These are phyloP conservation scores for Exophiala spinifera DNA, from an alignment of 2,329 filamentous ascomycete species.

Conservation along the genomic window DNA sequence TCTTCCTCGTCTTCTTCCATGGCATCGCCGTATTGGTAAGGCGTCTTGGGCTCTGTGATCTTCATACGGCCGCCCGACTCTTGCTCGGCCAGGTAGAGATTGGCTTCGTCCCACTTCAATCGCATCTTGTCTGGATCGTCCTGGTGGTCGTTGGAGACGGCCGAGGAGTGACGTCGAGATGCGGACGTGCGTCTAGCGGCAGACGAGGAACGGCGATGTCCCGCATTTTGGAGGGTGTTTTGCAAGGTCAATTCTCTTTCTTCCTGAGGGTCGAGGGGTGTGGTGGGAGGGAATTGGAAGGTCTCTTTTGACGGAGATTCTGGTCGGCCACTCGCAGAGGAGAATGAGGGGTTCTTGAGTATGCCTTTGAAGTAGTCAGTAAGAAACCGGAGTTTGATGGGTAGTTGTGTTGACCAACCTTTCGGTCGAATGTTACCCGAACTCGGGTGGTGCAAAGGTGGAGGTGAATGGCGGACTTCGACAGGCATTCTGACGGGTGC, in stretches of 20 bases:
- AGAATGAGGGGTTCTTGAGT: slow-evolving; percentile 80
- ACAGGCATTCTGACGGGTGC: slow-evolving; percentile 27
- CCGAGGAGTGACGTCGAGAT: slow-evolving; percentile 69
- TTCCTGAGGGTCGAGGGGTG: slow-evolving; percentile 51
- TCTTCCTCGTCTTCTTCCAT: slow-evolving; percentile 73
- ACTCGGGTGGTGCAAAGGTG: slow-evolving; percentile 32
- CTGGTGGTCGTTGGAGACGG: slow-evolving; percentile 47
- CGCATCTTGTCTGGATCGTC: slow-evolving; percentile 64
- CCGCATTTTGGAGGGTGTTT: slow-evolving; percentile 93
- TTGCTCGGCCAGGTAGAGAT: slow-evolving; percentile 94
- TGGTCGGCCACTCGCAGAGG: slow-evolving; percentile 35
- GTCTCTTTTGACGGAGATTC: slow-evolving; percentile 33
- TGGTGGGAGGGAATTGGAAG: slow-evolving; percentile 34
- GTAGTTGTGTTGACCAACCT: slow-evolving; percentile 33
- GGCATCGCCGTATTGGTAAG: slow-evolving; percentile 89
- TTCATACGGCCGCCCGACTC: slow-evolving; percentile 95
- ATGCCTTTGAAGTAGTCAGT: slow-evolving; percentile 62
- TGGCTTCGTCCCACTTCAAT: slow-evolving; percentile 98
- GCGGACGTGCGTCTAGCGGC: slow-evolving; percentile 59
- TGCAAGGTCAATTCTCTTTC: slow-evolving; percentile 86
- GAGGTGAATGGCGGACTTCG: slow-evolving; percentile 25
- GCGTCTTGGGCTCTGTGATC: slow-evolving; percentile 97
- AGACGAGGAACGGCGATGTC: slow-evolving; percentile 79
- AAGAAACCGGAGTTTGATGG: background rate
- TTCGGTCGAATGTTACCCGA: slow-evolving; percentile 40